A percentile compares a stretch with the other conserved stretches of the same genome.
Evolutionary conservation across 495 filamentous ascomycete species (phyloP).

Genomic region (Aspergillus egyptiacus): DNA sequence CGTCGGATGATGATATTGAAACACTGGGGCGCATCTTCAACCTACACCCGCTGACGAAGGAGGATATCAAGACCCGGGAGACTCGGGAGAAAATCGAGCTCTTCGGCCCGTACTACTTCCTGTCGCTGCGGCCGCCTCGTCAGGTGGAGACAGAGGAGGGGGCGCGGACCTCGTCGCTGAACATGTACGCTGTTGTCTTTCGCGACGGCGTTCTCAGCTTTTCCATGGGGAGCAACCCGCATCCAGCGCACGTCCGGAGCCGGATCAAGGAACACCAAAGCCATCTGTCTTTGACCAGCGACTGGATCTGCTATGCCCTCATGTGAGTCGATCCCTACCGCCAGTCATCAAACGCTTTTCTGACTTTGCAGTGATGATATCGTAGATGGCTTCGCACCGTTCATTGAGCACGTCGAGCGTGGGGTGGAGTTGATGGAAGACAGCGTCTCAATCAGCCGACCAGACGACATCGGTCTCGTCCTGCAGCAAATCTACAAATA

Average conservation of each 20-base stretch:
- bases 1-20: slow-evolving; percentile 76
- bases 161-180: slow-evolving; percentile 66
- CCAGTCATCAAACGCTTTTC: slow-evolving; percentile 3
- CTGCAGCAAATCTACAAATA: slow-evolving; percentile 76
- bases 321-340: slow-evolving; percentile 53
- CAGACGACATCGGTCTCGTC: slow-evolving; percentile 72
- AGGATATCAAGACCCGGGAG: slow-evolving; percentile 89
- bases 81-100: slow-evolving; percentile 91
- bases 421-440: slow-evolving; percentile 87
- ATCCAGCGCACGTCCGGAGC: slow-evolving; percentile 74
- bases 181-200: slow-evolving; percentile 89
- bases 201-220: slow-evolving; percentile 83
- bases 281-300: slow-evolving; percentile 75
- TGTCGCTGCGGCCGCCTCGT: slow-evolving; percentile 79
- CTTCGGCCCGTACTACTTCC: slow-evolving; percentile 87
- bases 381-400: slow-evolving; percentile 82
- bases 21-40: slow-evolving; percentile 75
- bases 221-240: slow-evolving; percentile 69
- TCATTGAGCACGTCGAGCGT: slow-evolving; percentile 67
- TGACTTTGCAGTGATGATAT: slow-evolving; percentile 68
- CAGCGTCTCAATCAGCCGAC: slow-evolving; percentile 72
- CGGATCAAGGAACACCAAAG: slow-evolving; percentile 80
- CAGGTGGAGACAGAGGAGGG: slow-evolving; percentile 62
- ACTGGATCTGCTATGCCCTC: slow-evolving; percentile 96
- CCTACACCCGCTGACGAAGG: slow-evolving; percentile 81